Evolutionary conservation across 2,329 filamentous ascomycete genomes (phyloP).

Genomic region (Rutstroemia sp.): DNA sequence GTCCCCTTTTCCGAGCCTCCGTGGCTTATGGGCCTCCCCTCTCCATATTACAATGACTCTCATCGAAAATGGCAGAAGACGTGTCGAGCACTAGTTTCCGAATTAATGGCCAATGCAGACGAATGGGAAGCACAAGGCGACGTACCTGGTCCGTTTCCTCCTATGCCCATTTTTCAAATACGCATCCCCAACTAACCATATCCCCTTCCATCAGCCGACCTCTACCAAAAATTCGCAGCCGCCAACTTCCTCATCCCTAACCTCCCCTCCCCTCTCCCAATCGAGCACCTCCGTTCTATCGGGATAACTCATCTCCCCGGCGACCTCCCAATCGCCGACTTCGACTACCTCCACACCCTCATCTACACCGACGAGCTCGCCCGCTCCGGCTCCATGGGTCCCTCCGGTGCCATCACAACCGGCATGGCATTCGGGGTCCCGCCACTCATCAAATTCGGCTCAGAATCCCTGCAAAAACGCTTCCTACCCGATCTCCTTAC

Average conservation of each 20-base stretch:
- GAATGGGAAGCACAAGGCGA: constrained; percentile 60
- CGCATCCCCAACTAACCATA: constrained; percentile 39
- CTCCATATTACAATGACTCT: constrained; percentile 61
- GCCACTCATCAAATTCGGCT: constrained; percentile 63
- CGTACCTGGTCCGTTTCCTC: constrained; percentile 7
- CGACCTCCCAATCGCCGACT: constrained; percentile 62
- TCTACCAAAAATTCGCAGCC: constrained; percentile 57
- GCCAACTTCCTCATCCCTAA: constrained; percentile 65
- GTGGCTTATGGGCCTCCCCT: constrained; percentile 62
- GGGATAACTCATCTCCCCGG: constrained; percentile 62
- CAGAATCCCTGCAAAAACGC: constrained; percentile 51
- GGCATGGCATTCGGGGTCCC: constrained; percentile 69
- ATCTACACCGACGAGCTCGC: constrained; percentile 67
- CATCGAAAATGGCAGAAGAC: constrained; percentile 61
- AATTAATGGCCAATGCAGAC: constrained; percentile 53
- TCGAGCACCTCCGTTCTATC: constrained; percentile 57
- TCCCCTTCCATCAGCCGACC: constrained; percentile 18
- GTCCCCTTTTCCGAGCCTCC: constrained; percentile 69
- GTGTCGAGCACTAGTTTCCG: constrained; percentile 57
- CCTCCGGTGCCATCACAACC: constrained; percentile 56
- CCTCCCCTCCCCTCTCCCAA: constrained; percentile 60
- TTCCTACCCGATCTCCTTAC: constrained; percentile 62
- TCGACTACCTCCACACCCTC: constrained; percentile 62
- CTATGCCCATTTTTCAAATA: background rate
- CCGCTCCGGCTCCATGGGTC: constrained; percentile 57